Percentiles rank a stretch among this genome's conserved stretches.
phyloP scores from a whole-genome alignment of 2,329 filamentous ascomycete genomes.

The Fusarium ambrosium region DNA sequence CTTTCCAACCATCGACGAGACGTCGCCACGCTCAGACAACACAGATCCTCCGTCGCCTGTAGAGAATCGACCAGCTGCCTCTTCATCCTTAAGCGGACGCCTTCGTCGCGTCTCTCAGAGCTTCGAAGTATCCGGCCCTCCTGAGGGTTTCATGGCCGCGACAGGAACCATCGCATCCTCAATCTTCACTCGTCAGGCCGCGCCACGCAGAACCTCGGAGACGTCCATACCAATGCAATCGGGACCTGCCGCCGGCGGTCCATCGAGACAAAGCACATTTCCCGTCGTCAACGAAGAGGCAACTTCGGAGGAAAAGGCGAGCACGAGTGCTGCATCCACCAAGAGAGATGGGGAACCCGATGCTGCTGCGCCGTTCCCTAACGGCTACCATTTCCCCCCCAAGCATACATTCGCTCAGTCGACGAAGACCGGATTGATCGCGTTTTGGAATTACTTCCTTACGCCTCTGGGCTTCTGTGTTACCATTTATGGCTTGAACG shows the following conservation, averaged over 20 bases:
- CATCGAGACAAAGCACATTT: conserved; percentile 39
- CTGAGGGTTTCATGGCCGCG: conserved; percentile 62
- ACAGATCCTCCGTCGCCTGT: conserved; percentile 18
- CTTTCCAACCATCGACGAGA: conserved; percentile 45
- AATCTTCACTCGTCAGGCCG: conserved; percentile 48
- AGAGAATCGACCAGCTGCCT: conserved; percentile 46
- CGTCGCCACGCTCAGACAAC: conserved; percentile 33
- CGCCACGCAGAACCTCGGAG: conserved; percentile 33
- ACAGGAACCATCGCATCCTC: conserved; percentile 61
- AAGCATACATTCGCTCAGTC: conserved; percentile 72
- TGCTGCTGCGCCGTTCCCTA: conserved; percentile 63
- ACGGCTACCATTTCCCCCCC: conserved; percentile 75
- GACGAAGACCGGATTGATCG: conserved; percentile 67
- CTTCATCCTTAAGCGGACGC: conserved; percentile 50
- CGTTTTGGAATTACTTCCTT: conserved; percentile 79
- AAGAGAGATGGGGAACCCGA: conserved; percentile 43
- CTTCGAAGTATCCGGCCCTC: conserved; percentile 62
- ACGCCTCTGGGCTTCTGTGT: conserved; percentile 84
- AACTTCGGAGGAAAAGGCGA: conserved; percentile 13
- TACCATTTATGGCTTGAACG: conserved; percentile 83
- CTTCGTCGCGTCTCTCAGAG: conserved; percentile 51
- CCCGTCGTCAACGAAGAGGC: conserved; percentile 41
- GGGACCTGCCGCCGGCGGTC: conserved; percentile 40
- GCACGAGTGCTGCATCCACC: conserved; percentile 11
- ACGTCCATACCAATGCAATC: conserved; percentile 33